phyloP scores from a whole-genome alignment of 495 filamentous ascomycete genomes.

The Penicillium odoratum region DNA sequence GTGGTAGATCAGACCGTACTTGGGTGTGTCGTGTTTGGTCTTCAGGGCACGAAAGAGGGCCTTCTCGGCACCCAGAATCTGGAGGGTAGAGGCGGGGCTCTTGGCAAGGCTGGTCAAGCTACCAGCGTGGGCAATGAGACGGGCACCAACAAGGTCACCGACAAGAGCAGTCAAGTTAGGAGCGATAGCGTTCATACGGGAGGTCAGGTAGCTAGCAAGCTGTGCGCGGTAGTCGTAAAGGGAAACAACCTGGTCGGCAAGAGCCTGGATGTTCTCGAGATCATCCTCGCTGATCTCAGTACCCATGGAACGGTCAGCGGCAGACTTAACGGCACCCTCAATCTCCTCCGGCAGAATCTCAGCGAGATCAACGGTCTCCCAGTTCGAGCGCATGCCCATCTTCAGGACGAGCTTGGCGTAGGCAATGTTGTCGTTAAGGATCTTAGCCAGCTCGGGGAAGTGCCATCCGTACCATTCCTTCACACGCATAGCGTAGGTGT shows the following conservation, averaged over 20 bases:
- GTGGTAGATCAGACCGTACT: slow-evolving; percentile 99
- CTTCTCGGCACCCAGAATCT: slow-evolving; percentile 98
- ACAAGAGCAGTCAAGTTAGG: slow-evolving; percentile 94
- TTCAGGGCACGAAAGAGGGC: slow-evolving; percentile 97
- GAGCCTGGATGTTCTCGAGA: slow-evolving; percentile 81
- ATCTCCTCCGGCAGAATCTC: slow-evolving; percentile 97
- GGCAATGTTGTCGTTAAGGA: slow-evolving; percentile 96
- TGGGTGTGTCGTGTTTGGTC: slow-evolving; percentile 98
- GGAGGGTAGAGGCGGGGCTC: slow-evolving; percentile 91
- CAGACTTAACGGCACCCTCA: slow-evolving; percentile 85
- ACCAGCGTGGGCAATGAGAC: slow-evolving; percentile 93
- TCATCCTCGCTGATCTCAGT: slow-evolving; percentile 92
- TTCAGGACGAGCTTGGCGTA: slow-evolving; percentile 83
- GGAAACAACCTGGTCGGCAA: slow-evolving; percentile 89
- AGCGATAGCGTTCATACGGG: slow-evolving; percentile 95
- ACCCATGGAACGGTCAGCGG: slow-evolving; percentile 96
- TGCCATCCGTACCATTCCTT: slow-evolving; percentile 99
- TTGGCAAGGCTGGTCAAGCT: slow-evolving; percentile 96
- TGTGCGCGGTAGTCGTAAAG: slow-evolving; percentile 88
- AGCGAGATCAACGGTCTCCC: slow-evolving; percentile 72
- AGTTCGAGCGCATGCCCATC: slow-evolving; percentile 84
- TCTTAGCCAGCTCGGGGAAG: slow-evolving; percentile 95
- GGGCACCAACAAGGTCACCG: slow-evolving; percentile 90
- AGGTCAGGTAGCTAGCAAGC: slow-evolving; percentile 82
- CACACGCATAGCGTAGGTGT: slow-evolving; percentile 97